Evolutionary conservation across 2,329 filamentous ascomycete genomes (phyloP), one percentile per base, ranked within the genome.

Genomic region (Colletotrichum sp.): DNA sequence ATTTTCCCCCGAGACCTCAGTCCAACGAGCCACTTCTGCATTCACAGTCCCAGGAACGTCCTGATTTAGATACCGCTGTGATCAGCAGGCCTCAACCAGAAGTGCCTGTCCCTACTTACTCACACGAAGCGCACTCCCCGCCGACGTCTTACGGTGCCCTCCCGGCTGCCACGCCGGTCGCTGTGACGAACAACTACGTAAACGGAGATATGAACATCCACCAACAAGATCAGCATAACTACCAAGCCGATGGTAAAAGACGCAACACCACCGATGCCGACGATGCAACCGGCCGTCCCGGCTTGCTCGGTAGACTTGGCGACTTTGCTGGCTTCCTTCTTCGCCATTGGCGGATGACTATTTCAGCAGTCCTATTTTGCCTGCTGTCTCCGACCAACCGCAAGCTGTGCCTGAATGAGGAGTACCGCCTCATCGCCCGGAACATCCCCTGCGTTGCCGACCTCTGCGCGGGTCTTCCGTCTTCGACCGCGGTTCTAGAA

Each of bases 321-420:
- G 55, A 9, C 21, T 59, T 59, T 8, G 6, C 13, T 10, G 10
- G 10, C 55, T 59, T 59, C 24, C 55, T 59, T 59, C 0, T 26
- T 26, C 55, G 13, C 5, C 24, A 59, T 28, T 26, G 24, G 55
- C 55, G n/a, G 5, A 12, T 59, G 12, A 30, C 21, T 26, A 16
- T 28, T 16, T 24, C 10, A 1, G 18, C 3, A 8, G 3, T 59
- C 4, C 7, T 59, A 2, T 2, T 16, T 0, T 59, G 12, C 24
- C 16, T 59, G 55, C 24, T 59, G 24, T 16, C 55, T 16, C 21
- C 55, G 8, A 3, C 55, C 8, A 59, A 59, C 15, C 21, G n/a
- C 21, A 59, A 59, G 24, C 28, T 59, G 21, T 59, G 55, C 55
- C 55, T 24, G 24, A 59, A 59, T 15, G 21, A 59, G 55, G 24